These are phyloP conservation scores for Phytophthora chlamydospora DNA, from an alignment of 352 stramenopile genomes.

Conservation along the genomic window DNA sequence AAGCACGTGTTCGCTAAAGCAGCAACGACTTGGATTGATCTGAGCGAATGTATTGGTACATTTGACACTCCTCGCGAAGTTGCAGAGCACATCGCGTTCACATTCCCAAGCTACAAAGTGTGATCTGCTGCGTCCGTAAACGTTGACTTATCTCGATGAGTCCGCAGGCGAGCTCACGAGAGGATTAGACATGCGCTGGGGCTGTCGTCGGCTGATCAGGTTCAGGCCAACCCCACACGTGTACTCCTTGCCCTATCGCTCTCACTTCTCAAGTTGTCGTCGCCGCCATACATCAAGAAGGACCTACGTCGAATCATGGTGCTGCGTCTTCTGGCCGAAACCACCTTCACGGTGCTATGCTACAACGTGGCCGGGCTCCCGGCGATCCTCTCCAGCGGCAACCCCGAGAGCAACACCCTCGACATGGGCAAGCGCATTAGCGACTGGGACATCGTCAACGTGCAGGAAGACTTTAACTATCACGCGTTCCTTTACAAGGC, in stretches of 20 bases:
- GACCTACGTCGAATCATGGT: slow-evolving; percentile 7
- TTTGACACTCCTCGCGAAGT: background rate
- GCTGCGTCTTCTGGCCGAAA: slow-evolving; percentile 35
- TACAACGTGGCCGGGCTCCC: slow-evolving; percentile 59
- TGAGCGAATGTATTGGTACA: slow-evolving; percentile 7
- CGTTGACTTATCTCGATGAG: background rate
- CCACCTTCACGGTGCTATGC: slow-evolving; percentile 47
- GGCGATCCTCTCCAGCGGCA: slow-evolving; percentile 49
- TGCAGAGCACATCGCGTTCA: slow-evolving; percentile 13
- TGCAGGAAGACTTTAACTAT: slow-evolving; percentile 57
- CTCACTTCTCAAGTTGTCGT: slow-evolving; percentile 24
- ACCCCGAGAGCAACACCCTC: slow-evolving; percentile 43
- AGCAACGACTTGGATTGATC: background rate
- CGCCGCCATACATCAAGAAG: slow-evolving; percentile 18
- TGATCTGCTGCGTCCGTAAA: slow-evolving; percentile 22
- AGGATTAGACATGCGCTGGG: too few species aligned
- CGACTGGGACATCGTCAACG: slow-evolving; percentile 47
- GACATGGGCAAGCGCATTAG: slow-evolving; percentile 57
- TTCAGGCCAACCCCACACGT: too few species aligned
- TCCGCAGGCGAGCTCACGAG: too few species aligned
- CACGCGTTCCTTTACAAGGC: slow-evolving; percentile 43
- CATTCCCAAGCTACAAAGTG: slow-evolving; percentile 20
- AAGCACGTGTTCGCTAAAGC: slow-evolving; percentile 7
- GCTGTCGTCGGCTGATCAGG: too few species aligned
- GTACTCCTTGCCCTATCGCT: too few species aligned